Evolutionary conservation across 2,329 filamentous ascomycete species (phyloP).

Genomic region (Penicillium brasilianum): DNA sequence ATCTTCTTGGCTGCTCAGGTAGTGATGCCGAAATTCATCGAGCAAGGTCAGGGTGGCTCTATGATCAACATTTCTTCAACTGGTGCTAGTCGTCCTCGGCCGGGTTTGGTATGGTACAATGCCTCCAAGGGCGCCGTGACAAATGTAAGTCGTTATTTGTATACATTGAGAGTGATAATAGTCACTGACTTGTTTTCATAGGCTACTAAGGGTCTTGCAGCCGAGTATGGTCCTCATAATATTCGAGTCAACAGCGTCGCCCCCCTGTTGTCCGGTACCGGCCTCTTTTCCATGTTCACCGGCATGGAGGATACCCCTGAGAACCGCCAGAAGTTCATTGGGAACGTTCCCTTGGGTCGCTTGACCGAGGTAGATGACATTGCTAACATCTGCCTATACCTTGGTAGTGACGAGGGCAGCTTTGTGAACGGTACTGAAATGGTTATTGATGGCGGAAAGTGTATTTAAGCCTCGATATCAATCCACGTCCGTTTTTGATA

Average conservation of each 20-base stretch:
- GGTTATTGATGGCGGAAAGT: conserved; percentile 64
- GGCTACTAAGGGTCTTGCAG: conserved; percentile 70
- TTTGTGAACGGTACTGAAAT: conserved; percentile 77
- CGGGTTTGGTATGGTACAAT: conserved; percentile 54
- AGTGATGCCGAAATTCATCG: conserved; percentile 43
- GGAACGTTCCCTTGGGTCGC: conserved; percentile 51
- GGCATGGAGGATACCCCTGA: conserved; percentile 53
- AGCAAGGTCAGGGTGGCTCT: conserved; percentile 48
- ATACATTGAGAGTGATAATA: not conserved
- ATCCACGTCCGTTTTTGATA: not conserved
- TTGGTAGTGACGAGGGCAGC: conserved; percentile 72
- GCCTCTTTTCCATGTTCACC: conserved; percentile 57
- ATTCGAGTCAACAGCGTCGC: conserved; percentile 76
- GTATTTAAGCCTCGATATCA: conserved; percentile 32
- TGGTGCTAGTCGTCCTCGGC: conserved; percentile 48
- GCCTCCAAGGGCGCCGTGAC: conserved; percentile 52
- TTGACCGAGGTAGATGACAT: conserved; percentile 62
- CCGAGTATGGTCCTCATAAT: conserved; percentile 73
- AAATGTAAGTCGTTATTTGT: conserved; percentile 35
- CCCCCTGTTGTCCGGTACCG: conserved; percentile 70
- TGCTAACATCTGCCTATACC: conserved; percentile 71
- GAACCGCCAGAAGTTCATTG: conserved; percentile 51
- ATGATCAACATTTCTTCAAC: conserved; percentile 54
- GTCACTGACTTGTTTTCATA: conserved; percentile 29
- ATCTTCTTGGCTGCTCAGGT: conserved; percentile 45